Conservation (phyloP, 2,329 filamentous ascomycete species). For the Trichoderma oligosporum region DNA sequence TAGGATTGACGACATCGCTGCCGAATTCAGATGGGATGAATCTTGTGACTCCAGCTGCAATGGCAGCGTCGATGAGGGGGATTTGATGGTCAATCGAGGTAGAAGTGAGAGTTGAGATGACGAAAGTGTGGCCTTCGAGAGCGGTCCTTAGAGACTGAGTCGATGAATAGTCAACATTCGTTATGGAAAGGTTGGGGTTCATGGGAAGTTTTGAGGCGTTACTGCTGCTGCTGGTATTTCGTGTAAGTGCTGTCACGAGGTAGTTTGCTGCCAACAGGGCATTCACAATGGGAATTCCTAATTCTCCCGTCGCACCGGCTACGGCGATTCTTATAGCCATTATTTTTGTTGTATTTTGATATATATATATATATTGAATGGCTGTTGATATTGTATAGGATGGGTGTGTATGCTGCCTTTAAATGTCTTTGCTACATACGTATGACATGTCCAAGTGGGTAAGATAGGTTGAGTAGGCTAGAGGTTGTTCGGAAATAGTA, state of each 20-base stretch:
- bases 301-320: not conserved
- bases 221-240: not conserved
- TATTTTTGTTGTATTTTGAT: too few species aligned
- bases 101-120: not conserved
- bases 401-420: not conserved
- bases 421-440: too few species aligned
- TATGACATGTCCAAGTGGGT: too few species aligned
- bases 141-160: not conserved
- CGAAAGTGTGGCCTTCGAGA: not conserved
- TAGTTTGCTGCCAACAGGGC: not conserved
- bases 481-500: too few species aligned
- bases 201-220: constrained; percentile 1
- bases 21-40: constrained; percentile 6
- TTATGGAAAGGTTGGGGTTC: not conserved
- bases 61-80: not conserved
- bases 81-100: not conserved
- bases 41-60: not conserved
- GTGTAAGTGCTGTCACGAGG: not conserved
- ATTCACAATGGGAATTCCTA: not conserved
- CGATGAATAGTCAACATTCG: not conserved
- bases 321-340: not conserved
- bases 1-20: not conserved
- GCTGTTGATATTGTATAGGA: not conserved
- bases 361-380: not conserved
- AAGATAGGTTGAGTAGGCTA: too few species aligned